Base-by-base conservation (phyloP, 2,329 filamentous ascomycete species). In the Tetracladium maxilliforme region DNA sequence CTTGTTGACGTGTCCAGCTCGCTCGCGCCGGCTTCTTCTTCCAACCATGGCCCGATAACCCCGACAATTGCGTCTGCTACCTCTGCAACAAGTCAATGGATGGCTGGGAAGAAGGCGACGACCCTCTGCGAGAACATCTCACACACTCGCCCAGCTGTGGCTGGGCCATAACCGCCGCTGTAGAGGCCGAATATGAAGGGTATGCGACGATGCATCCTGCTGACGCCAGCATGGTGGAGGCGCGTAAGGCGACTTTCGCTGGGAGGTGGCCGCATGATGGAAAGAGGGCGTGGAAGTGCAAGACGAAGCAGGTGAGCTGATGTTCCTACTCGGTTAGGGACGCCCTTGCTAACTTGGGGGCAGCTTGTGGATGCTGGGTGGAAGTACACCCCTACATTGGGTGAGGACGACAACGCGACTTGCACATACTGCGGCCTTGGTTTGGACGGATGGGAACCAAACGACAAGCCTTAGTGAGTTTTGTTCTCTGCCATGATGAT, bases 1-100 rank as follows among this genome's bases (percentile, higher is more conserved):
- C 18, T 32, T 25, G 16, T 34, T 42, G 18, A 40, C 26, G 23
- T 17, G 21, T 23, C 22, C 44, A 93, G 79, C 74, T 98, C 40
- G 87, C 90, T 5, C 72, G 70, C 43, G 87, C 90, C 29, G 90
- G 90, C 19, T 93, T 98, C 55, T 90, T 77, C 54, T 95, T 82
- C 54, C 69, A 74, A 32, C 87, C 90, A 3, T 70, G 68, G 10
- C 61, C 69, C 25, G 64, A 70, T 23, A 80, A 73, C 42, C 75
- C 75, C 19, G 90, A 98, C 49, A 95, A 95, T 48, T 81, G 81
- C 23, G 68, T 71, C 37, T 98, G 90, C 49, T 95, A 92, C 49
- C 62, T 84, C 19, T 98, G 90, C 54, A 59, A 71, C 33, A 79
- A 82, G 45, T 70, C 75, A 28, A 64, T 98, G 9, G 84, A 92